Conservation (phyloP, 305 asterid genomes). For the Solanum hybrid region DNA sequence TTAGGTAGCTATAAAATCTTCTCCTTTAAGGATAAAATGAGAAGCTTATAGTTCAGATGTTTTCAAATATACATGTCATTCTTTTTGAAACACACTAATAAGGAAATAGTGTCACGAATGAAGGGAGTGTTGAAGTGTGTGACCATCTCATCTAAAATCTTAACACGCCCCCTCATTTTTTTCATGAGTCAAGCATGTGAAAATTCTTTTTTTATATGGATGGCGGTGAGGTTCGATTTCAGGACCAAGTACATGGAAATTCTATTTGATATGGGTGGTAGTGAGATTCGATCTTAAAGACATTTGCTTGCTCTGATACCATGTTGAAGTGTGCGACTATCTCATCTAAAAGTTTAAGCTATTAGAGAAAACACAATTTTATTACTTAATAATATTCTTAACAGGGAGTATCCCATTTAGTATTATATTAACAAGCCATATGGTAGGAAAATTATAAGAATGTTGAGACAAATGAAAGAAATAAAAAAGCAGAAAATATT, state of each 20-base stretch:
- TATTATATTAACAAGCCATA: background rate
- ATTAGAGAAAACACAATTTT: background rate
- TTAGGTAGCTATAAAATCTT: background rate
- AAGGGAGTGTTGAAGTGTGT: background rate
- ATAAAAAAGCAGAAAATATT: background rate
- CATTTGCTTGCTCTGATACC: background rate
- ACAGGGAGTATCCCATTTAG: background rate
- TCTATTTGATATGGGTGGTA: background rate
- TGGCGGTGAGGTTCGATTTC: background rate
- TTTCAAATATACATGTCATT: background rate
- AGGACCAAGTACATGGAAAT: background rate
- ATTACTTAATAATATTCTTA: background rate
- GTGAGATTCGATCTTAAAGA: background rate
- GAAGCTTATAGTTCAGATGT: background rate
- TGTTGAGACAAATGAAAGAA: background rate
- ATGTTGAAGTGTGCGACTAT: background rate
- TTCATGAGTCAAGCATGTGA: background rate
- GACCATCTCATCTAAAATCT: background rate
- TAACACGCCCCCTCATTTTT: background rate
- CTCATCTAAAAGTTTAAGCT: background rate
- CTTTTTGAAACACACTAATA: background rate
- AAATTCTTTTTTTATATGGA: background rate
- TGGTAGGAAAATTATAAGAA: background rate
- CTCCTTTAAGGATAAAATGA: background rate
- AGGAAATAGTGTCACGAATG: background rate